phyloP scores from a whole-genome alignment of 2,329 filamentous ascomycete genomes.

The Ophiostoma angusticollis region DNA sequence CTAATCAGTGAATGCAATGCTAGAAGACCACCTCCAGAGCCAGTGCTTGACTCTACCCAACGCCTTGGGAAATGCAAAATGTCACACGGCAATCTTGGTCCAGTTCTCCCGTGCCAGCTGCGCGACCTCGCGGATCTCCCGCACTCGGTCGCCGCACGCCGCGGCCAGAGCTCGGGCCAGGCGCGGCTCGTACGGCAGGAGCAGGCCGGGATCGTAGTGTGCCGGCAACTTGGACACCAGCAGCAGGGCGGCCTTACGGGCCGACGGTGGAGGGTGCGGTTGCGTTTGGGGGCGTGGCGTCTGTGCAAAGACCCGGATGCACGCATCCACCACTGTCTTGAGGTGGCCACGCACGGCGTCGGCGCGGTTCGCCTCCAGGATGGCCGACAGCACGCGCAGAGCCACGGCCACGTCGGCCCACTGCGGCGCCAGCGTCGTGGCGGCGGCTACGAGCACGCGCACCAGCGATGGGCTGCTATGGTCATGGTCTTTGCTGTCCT shows the following conservation, averaged over 20 bases:
- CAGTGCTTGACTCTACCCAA: too few relatives aligned
- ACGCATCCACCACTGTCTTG: conserved; percentile 34
- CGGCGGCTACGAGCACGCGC: conserved; percentile 34
- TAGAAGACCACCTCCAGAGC: background rate
- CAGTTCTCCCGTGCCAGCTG: conserved; percentile 36
- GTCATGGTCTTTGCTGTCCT: conserved; percentile 27
- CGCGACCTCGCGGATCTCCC: conserved; percentile 39
- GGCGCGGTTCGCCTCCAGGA: conserved; percentile 32
- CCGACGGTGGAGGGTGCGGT: conserved; percentile 15
- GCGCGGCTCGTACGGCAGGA: conserved; percentile 31
- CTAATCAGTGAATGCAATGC: background rate
- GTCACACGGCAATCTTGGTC: conserved; percentile 25
- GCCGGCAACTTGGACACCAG: conserved; percentile 35
- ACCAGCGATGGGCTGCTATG: conserved; percentile 28
- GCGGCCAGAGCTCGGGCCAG: conserved; percentile 34
- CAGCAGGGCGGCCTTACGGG: conserved; percentile 34
- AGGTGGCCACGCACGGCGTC: conserved; percentile 35
- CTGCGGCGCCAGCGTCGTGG: conserved; percentile 26
- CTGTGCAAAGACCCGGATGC: conserved; percentile 24
- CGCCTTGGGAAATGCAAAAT: background rate
- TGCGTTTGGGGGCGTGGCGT: conserved; percentile 2
- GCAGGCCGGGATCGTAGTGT: conserved; percentile 33
- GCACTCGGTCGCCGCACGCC: conserved; percentile 40
- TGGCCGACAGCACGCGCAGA: conserved; percentile 33
- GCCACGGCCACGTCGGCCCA: conserved; percentile 34